Evolutionary conservation across 2,329 filamentous ascomycete species (phyloP), one percentile per base, ranked within the genome.

Genomic region (Aplosporella prunicola): DNA sequence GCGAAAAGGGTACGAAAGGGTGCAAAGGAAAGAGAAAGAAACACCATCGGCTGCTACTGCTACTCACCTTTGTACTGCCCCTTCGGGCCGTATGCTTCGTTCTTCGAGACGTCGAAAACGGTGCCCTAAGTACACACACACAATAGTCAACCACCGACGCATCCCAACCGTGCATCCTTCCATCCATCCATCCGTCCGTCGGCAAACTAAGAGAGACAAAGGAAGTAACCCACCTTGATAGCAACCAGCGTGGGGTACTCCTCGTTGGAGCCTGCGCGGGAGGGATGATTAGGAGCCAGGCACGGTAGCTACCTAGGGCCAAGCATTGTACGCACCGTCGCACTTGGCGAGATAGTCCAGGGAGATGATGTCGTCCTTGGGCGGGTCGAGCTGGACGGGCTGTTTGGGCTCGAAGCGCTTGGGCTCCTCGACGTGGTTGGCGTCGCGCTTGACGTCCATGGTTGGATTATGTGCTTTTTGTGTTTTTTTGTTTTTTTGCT

Each of bases 31-130:
- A 14, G 20, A 24, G 13, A 11, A 18, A 5, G 20, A 14, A 16
- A 62, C n/a, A n/a, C n/a, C n/a, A n/a, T n/a, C n/a, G n/a, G n/a
- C n/a, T n/a, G n/a, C n/a, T n/a, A n/a, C n/a, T n/a, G n/a, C n/a
- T n/a, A n/a, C 71, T 53, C 69, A 95, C 91, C 83, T 51, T 84
- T 74, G 62, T 98, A 98, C 45, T 80, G 78, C 32, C 85, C 88
- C 16, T 78, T 81, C 8, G 82, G 78, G 31, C 78, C 77, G 58
- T 98, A 98, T 11, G 83, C 78, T 47, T 82, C 78, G 62, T 96
- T 98, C 35, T 81, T 83, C 16, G 77, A 86, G 43, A 98, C 91
- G 55, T 98, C 89, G 55, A 95, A 98, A 35, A 98, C 81, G 43
- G 82, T 85, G 50, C 91, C 89, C 81, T 94, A 9, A 10, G 9